Evolutionary conservation across 225 moss, liverwort and hornwort species (phyloP), one percentile per base, ranked within the genome.

Genomic region (Straminergon stramineum): DNA sequence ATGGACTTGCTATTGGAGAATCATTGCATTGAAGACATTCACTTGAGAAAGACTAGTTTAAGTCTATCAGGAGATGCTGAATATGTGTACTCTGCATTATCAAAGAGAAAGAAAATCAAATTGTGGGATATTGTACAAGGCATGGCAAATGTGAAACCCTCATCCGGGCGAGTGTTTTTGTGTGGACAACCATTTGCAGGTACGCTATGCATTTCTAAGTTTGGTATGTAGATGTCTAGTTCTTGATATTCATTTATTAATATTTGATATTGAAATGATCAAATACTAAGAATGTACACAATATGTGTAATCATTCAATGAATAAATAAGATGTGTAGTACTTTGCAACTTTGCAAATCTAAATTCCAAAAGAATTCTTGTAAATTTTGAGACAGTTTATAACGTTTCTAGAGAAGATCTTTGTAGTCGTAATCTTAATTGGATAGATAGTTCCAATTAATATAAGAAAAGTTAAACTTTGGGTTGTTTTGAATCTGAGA

Each of bases 21-120:
- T 43, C 41, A 43, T 27, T 26, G 43, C 73, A 73, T 73, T 73
- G 43, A 73, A 43, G 15, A 41, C 27, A 27, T 73, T 27, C 5
- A 5, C 5, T 73, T 71, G 8, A 0, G 0, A 0, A 0, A 0
- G 8, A 71, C 41, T 1, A 0, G 0, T 41, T 71, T 27, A 9
- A 0, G 16, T 0, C 2, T 0, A 1, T 27, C 17, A 10, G 6
- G 74, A 74, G 74, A 74, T 74, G 45, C 8, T 2, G 3, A 70
- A 14, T 70, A 24, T 39, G 14, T 70, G 8, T 7, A 70, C 1
- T 70, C 71, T 0, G 24, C 39, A 70, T 14, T 70, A 70, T 70
- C 24, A 1, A 70, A 70, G 14, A 70, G 39, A 14, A 39, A 70
- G 8, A 39, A 70, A 14, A 39, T 70, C 13, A 69, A 39, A n/a